phyloP scores from a whole-genome alignment of 2,329 filamentous ascomycete species.

The Myriosclerotinia scirpicola region DNA sequence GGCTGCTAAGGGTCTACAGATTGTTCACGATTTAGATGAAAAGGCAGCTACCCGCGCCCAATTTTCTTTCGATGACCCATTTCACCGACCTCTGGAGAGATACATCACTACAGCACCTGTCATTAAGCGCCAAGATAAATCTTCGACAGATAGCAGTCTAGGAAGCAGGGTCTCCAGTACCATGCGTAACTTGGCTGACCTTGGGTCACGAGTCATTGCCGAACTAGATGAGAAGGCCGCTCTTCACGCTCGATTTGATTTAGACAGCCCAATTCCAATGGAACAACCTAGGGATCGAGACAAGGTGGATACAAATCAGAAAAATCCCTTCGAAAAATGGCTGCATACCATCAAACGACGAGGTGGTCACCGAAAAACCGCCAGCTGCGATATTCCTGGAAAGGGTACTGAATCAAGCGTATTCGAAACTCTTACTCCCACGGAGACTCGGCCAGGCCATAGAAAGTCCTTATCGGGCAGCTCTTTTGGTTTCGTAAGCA shows the following conservation, averaged over 20 bases:
- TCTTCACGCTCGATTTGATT: conserved; percentile 31
- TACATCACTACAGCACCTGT: neutral
- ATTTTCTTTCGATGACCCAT: neutral
- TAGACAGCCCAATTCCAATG: conserved; percentile 29
- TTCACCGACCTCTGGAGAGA: neutral
- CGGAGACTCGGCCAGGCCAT: conserved; percentile 42
- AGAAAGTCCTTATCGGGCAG: conserved; percentile 68
- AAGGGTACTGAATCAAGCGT: conserved; percentile 26
- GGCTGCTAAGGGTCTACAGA: neutral
- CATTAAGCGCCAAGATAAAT: conserved; percentile 29
- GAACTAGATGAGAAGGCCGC: conserved; percentile 23
- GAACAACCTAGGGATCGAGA: conserved; percentile 26
- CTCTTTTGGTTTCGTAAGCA: conserved; percentile 77
- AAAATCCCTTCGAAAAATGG: conserved; percentile 67
- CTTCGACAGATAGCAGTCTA: conserved; percentile 31
- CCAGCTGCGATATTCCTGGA: conserved; percentile 40
- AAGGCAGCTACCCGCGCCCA: conserved; percentile 16
- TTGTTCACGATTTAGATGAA: conserved; percentile 12
- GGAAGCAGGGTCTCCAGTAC: conserved; percentile 43
- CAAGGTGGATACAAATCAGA: conserved; percentile 24
- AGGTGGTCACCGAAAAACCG: conserved; percentile 50
- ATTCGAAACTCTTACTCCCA: conserved; percentile 43
- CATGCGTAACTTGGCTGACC: conserved; percentile 46
- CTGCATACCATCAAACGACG: conserved; percentile 61
- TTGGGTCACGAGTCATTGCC: conserved; percentile 43